A percentile compares a stretch with the other conserved stretches of the same genome.
Evolutionary conservation across 257 asterid species (phyloP).

Genomic region (Lycium barbarum): DNA sequence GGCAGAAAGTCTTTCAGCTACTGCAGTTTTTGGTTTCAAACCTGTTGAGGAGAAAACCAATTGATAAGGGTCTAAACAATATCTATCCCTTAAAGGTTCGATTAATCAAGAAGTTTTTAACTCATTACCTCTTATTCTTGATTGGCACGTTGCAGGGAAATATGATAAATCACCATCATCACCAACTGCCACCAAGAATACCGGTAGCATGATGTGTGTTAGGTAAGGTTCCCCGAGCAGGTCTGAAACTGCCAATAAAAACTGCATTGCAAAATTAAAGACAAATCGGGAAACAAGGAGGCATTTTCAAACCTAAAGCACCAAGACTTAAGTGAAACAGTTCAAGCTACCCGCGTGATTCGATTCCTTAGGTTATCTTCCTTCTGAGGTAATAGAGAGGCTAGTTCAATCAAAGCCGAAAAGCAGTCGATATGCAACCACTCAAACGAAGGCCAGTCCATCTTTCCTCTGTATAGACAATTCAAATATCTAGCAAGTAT

Average conservation of each 20-base stretch:
- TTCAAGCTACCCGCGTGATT: slow-evolving; percentile 65
- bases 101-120: neutral
- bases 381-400: slow-evolving; percentile 88
- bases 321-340: slow-evolving; percentile 31
- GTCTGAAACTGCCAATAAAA: slow-evolving; percentile 73
- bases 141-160: slow-evolving; percentile 62
- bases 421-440: slow-evolving; percentile 90
- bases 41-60: slow-evolving; percentile 46
- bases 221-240: slow-evolving; percentile 78
- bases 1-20: slow-evolving; percentile 73
- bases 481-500: slow-evolving; percentile 30
- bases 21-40: slow-evolving; percentile 75
- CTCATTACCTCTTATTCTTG: slow-evolving; percentile 64
- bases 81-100: neutral
- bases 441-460: slow-evolving; percentile 90
- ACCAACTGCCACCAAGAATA: slow-evolving; percentile 85
- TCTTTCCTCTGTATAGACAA: slow-evolving; percentile 66
- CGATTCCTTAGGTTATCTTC: slow-evolving; percentile 88
- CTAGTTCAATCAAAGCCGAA: slow-evolving; percentile 82
- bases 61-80: slow-evolving; percentile 23
- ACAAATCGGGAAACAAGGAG: slow-evolving; percentile 20
- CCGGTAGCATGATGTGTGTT: slow-evolving; percentile 85
- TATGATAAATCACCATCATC: slow-evolving; percentile 68
- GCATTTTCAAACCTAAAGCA: slow-evolving; percentile 33
- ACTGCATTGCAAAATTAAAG: slow-evolving; percentile 55